Percentiles rank a stretch among this genome's conserved stretches.
phyloP scores from a whole-genome alignment of 2,329 filamentous ascomycete species.

The Colletotrichum incanum region DNA sequence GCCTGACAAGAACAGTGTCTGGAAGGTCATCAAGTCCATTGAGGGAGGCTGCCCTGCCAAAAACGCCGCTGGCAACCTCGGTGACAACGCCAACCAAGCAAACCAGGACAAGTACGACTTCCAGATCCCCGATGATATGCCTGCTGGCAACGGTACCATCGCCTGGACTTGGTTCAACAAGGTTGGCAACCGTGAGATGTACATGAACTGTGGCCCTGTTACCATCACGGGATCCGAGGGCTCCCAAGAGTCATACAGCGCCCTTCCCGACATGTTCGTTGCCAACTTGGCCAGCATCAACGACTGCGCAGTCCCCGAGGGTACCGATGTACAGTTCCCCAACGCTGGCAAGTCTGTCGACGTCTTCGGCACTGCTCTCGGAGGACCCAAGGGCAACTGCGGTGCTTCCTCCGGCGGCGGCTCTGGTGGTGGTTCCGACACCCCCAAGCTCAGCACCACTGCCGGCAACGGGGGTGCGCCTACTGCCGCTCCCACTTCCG shows the following conservation, averaged over 20 bases:
- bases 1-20: conserved; percentile 77
- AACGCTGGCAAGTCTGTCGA: conserved; percentile 25
- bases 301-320: conserved; percentile 61
- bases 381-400: too few species aligned
- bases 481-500: conserved; percentile 42
- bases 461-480: conserved; percentile 13
- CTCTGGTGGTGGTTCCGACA: conserved; percentile 8
- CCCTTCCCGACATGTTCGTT: conserved; percentile 82
- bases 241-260: conserved; percentile 67
- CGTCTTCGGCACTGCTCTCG: too few species aligned
- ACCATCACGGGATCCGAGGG: conserved; percentile 71
- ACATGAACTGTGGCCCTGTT: conserved; percentile 94
- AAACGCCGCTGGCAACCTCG: conserved; percentile 71
- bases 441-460: not conserved
- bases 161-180: conserved; percentile 98
- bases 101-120: conserved; percentile 77
- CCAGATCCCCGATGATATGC: conserved; percentile 79
- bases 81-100: conserved; percentile 57
- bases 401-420: not conserved
- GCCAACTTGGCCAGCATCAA: conserved; percentile 71
- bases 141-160: conserved; percentile 83
- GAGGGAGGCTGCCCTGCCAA: conserved; percentile 86
- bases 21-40: conserved; percentile 92
- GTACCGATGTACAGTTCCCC: conserved; percentile 40
- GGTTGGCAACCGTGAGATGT: conserved; percentile 93